phyloP scores from a whole-genome alignment of 2,329 filamentous ascomycete species.

The Monilinia fructicola region DNA sequence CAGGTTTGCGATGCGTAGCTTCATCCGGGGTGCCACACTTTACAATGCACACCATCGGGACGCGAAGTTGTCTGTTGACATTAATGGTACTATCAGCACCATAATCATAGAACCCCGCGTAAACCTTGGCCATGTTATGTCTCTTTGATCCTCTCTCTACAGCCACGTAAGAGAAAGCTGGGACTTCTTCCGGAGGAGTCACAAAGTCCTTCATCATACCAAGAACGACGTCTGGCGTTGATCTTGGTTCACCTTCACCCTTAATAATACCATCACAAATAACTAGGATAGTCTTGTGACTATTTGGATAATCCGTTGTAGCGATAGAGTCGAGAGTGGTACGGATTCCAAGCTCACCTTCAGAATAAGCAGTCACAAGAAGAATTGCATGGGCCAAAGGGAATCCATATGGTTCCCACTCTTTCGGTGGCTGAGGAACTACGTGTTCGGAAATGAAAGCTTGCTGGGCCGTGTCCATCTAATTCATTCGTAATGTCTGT shows the following conservation, averaged over 20 bases:
- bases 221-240: slow-evolving; percentile 87
- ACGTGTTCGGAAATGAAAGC: slow-evolving; percentile 98
- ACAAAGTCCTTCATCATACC: slow-evolving; percentile 94
- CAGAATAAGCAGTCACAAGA: slow-evolving; percentile 93
- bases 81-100: slow-evolving; percentile 78
- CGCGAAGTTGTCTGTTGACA: slow-evolving; percentile 85
- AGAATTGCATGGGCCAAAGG: slow-evolving; percentile 92
- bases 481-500: slow-evolving; percentile 56
- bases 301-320: slow-evolving; percentile 98
- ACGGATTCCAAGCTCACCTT: slow-evolving; percentile 87
- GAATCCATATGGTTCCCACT: slow-evolving; percentile 97
- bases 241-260: slow-evolving; percentile 81
- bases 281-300: slow-evolving; percentile 94
- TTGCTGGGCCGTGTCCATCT: slow-evolving; percentile 77
- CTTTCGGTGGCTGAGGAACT: slow-evolving; percentile 90
- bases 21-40: slow-evolving; percentile 95
- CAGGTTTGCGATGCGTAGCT: slow-evolving; percentile 76
- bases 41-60: slow-evolving; percentile 95
- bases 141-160: slow-evolving; percentile 94
- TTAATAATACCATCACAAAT: slow-evolving; percentile 98
- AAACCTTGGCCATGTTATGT: slow-evolving; percentile 99
- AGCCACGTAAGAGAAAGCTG: slow-evolving; percentile 92
- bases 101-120: slow-evolving; percentile 97
- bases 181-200: slow-evolving; percentile 75
- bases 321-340: slow-evolving; percentile 95